These are phyloP conservation scores for Neopestalotiopsis rosae DNA, from an alignment of 2,329 filamentous ascomycete species.

Conservation along the genomic window DNA sequence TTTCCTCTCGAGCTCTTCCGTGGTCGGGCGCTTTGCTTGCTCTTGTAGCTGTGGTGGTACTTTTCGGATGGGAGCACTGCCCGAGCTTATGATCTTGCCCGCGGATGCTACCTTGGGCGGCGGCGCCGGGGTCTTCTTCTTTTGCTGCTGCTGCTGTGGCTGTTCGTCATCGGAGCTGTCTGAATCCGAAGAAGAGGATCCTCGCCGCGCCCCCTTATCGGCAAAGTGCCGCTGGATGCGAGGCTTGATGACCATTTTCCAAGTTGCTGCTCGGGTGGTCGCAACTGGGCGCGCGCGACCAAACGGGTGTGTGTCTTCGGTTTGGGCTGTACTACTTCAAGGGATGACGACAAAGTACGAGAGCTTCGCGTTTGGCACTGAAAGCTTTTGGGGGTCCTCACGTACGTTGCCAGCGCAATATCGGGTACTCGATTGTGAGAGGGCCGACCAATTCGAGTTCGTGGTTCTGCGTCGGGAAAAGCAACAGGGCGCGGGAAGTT, in stretches of 20 bases:
- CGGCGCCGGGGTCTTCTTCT: slow-evolving; percentile 36
- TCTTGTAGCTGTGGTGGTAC: slow-evolving; percentile 33
- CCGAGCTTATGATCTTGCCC: slow-evolving; percentile 59
- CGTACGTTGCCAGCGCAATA: background rate
- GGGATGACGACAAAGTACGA: too few relatives aligned
- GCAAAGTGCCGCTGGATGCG: slow-evolving; percentile 71
- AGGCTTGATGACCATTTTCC: slow-evolving; percentile 11
- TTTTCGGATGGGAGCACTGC: slow-evolving; percentile 11
- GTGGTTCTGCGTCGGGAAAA: background rate
- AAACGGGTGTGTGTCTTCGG: background rate
- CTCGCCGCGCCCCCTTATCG: slow-evolving; percentile 71
- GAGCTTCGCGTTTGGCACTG: too few relatives aligned
- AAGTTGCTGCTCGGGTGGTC: background rate
- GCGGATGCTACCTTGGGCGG: slow-evolving; percentile 64
- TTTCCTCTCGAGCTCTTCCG: slow-evolving; percentile 11
- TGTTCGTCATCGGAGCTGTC: slow-evolving; percentile 48
- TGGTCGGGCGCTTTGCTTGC: slow-evolving; percentile 45
- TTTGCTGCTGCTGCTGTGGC: background rate
- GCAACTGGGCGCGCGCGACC: background rate
- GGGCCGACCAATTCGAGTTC: background rate
- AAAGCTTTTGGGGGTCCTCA: too few relatives aligned
- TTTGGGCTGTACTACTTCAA: background rate
- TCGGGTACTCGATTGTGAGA: background rate
- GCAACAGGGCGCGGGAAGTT: too few relatives aligned
- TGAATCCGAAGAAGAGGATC: slow-evolving; percentile 55